Conservation (phyloP, 495 filamentous ascomycete species). For the Lasiosphaeriaceae sp. region DNA sequence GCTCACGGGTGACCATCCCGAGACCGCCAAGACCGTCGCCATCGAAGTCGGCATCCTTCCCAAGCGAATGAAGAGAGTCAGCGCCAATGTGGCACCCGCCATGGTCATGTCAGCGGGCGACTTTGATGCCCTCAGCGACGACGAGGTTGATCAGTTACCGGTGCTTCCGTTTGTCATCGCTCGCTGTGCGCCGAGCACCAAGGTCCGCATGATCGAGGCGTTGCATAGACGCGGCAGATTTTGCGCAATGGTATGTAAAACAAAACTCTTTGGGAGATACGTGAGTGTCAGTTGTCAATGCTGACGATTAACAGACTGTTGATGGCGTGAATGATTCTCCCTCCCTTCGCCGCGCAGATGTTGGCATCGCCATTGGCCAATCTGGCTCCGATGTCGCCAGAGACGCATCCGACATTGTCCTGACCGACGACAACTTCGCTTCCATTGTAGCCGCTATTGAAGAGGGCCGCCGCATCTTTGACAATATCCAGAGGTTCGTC, state of each 20-base stretch:
- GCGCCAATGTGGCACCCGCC: conserved; percentile 48
- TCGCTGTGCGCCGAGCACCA: conserved; percentile 61
- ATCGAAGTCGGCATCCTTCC: conserved; percentile 70
- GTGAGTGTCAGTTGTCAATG: too few relatives aligned
- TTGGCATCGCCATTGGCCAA: conserved; percentile 82
- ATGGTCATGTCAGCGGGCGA: conserved; percentile 61
- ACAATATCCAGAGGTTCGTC: conserved; percentile 80
- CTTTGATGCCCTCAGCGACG: conserved; percentile 57
- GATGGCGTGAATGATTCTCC: conserved; percentile 87
- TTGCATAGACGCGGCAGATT: conserved; percentile 57
- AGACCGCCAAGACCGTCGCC: conserved; percentile 72
- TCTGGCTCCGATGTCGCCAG: conserved; percentile 86
- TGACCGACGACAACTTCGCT: conserved; percentile 85
- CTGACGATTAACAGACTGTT: conserved; percentile 40
- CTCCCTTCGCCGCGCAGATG: conserved; percentile 69
- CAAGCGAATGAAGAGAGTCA: conserved; percentile 48
- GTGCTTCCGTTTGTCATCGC: conserved; percentile 62
- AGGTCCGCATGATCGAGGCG: conserved; percentile 65
- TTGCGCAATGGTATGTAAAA: conserved; percentile 47
- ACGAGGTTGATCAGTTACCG: conserved; percentile 52
- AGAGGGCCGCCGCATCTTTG: conserved; percentile 71
- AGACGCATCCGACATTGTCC: conserved; percentile 77
- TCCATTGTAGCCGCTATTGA: conserved; percentile 70
- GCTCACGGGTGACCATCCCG: conserved; percentile 77
- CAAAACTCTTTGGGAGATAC: too few relatives aligned